Base-by-base conservation (phyloP, 805 yeast species). In the Saccharomyces cerevisiae region DNA sequence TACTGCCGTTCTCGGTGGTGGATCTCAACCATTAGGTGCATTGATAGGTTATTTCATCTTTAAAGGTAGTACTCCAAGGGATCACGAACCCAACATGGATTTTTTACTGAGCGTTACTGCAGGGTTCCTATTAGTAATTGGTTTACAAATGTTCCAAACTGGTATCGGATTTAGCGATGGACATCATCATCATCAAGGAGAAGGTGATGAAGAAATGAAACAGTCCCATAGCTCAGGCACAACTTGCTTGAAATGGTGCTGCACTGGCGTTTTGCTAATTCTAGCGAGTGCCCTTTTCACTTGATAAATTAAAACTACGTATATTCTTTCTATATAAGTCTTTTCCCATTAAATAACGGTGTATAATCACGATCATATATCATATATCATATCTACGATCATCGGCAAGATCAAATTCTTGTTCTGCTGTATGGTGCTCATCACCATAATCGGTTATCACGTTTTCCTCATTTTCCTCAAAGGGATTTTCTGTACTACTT, bases 11-110 rank as follows among this genome's bases (percentile, higher is more conserved):
- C 71, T 92, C 17, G 97, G 97, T 3, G 91, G 92, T 0, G 75
- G 82, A 1, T 83, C 96, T 2, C 97, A 91, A 66, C 97, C 97
- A 0, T 59, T 89, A 17, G 99, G 99, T 22, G 98, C 97, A 0
- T 61, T 85, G 0, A 56, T 85, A 1, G 97, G 95, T 0, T 77
- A 76, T 60, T 58, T 79, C 5, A 73, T 85, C 31, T 71, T 79
- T 52, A 71, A 67, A 48, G 63, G 71, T 36, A 70, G 70, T 51
- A 64, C 69, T 41, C 62, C 69, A 0, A 70, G 74, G 28, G 71
- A 73, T 14, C 63, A 67, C 10, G 62, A 67, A 32, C 68, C 76
- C 32, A 64, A 76, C 58, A 61, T 66, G 65, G 68, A 66, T 48
- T 57, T 79, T 0, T 72, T 89, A 13, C 76, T 92, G 65, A 79